Evolutionary conservation across 176 grass and related monocot species (phyloP).

Genomic region (Metroxylon sagu): DNA sequence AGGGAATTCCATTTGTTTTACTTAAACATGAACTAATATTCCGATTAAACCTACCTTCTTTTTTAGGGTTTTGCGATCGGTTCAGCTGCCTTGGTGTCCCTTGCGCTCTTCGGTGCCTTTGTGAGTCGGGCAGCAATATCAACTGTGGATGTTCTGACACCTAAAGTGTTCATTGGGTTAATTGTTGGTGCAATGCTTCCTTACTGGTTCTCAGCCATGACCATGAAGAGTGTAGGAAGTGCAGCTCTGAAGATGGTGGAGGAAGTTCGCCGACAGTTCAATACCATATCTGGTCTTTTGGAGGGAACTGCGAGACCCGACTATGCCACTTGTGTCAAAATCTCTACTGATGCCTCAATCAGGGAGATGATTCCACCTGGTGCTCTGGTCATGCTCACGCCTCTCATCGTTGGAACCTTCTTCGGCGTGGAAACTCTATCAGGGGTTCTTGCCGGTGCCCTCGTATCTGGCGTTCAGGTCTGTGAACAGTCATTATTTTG

Average conservation of each 20-base stretch:
- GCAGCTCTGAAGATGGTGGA: conserved; percentile 49
- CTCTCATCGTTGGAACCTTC: conserved; percentile 33
- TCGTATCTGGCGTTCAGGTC: conserved; percentile 38
- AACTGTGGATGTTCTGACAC: conserved; percentile 24
- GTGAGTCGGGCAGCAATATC: conserved; percentile 32
- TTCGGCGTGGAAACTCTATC: conserved; percentile 44
- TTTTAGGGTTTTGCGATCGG: conserved; percentile 43
- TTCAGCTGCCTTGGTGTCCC: conserved; percentile 39
- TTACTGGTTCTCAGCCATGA: conserved; percentile 61
- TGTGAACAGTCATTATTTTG: no score
- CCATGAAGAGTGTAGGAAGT: conserved; percentile 36
- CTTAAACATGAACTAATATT: neutral
- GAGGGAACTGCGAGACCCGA: conserved; percentile 30
- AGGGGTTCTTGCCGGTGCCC: conserved; percentile 36
- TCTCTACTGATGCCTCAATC: conserved; percentile 43
- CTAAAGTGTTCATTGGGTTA: conserved; percentile 36
- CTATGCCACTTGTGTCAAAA: conserved; percentile 42
- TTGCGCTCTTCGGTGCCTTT: conserved; percentile 48
- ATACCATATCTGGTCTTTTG: conserved; percentile 32
- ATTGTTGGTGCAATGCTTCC: conserved; percentile 46
- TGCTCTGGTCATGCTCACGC: conserved; percentile 46
- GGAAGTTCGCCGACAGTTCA: conserved; percentile 43
- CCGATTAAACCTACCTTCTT: neutral
- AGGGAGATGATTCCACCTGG: conserved; percentile 40
- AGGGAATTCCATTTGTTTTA: neutral